These are phyloP conservation scores for Graphilbum sp. DNA, from an alignment of 2,329 filamentous ascomycete genomes.

Conservation along the genomic window DNA sequence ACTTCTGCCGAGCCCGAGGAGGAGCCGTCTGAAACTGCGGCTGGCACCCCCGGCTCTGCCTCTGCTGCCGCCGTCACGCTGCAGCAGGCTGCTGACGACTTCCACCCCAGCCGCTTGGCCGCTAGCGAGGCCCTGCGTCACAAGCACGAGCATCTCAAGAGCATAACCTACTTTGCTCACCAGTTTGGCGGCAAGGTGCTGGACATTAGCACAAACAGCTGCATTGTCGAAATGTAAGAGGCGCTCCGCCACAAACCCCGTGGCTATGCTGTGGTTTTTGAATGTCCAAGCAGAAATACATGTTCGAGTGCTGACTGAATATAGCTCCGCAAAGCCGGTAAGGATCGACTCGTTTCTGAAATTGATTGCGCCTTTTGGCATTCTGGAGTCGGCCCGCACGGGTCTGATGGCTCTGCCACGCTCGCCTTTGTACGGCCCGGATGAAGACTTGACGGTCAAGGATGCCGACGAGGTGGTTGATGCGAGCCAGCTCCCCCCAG, in stretches of 20 bases:
- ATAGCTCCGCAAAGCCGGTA: conserved; percentile 73
- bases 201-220: conserved; percentile 96
- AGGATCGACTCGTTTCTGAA: conserved; percentile 98
- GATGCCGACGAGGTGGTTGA: conserved; percentile 93
- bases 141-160: conserved; percentile 94
- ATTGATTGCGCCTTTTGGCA: conserved; percentile 83
- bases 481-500: conserved; percentile 81
- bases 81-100: conserved; percentile 44
- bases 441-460: conserved; percentile 53
- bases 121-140: conserved; percentile 80
- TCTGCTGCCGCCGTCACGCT: conserved; percentile 24
- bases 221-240: conserved; percentile 89
- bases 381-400: conserved; percentile 87
- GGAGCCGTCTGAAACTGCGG: neutral
- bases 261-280: too few relatives aligned
- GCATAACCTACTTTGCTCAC: conserved; percentile 90
- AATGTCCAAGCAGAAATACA: too few relatives aligned
- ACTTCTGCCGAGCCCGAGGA: conserved; percentile 30
- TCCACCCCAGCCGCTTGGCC: conserved; percentile 77
- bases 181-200: conserved; percentile 96
- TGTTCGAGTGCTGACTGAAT: neutral
- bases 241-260: too few relatives aligned
- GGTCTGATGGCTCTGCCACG: conserved; percentile 94
- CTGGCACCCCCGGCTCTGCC: neutral
- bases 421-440: conserved; percentile 64